Evolutionary conservation across 2,329 filamentous ascomycete genomes (phyloP), one percentile per base, ranked within the genome.

Genomic region (Penicillium brevicompactum): DNA sequence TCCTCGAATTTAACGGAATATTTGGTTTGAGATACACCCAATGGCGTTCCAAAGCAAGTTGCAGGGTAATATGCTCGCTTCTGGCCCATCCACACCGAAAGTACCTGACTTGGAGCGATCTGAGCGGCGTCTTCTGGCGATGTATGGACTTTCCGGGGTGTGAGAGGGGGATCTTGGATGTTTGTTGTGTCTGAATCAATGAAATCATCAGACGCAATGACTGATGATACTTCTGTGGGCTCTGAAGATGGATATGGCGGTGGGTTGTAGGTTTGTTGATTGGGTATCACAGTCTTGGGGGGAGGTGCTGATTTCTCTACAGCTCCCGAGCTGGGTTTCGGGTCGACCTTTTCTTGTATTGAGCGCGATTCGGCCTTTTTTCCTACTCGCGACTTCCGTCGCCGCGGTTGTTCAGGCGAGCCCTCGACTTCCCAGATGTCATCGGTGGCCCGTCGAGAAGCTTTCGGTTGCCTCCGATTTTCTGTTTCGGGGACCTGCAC

Each of bases 51-150:
- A 32, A 85, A 67, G 61, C 80, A 87, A n/a, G 79, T 83, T 8
- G 82, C 85, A 46, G 85, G 83, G 64, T 84, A 86, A 65, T 82
- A 87, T n/a, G 73, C 76, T 50, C 78, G 78, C 46, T 75, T 79
- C n/a, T 74, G 74, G 18, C 81, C 80, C 59, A 79, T 84, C 78
- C 84, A 87, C 27, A 77, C 75, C 7, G 84, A 84, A 58, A 87
- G 78, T 0, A 87, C 78, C 57, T 85, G 78, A 51, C 82, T 81
- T 5, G 79, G 78, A 11, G 76, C 73, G 22, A 78, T 61, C 9
- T 74, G 62, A 7, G 52, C 10, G 6, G 52, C 11, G 21, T 62
- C 54, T 11, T 67, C 64, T 27, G 51, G 51, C n/a, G 46, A 34
- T 18, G 41, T 13, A 11, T 51, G 43, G n/a, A 56, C 34, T 46